These are phyloP conservation scores for Chalciporus sp. DNA, from an alignment of 1,284 basidiomycete genomes.

Conservation along the genomic window DNA sequence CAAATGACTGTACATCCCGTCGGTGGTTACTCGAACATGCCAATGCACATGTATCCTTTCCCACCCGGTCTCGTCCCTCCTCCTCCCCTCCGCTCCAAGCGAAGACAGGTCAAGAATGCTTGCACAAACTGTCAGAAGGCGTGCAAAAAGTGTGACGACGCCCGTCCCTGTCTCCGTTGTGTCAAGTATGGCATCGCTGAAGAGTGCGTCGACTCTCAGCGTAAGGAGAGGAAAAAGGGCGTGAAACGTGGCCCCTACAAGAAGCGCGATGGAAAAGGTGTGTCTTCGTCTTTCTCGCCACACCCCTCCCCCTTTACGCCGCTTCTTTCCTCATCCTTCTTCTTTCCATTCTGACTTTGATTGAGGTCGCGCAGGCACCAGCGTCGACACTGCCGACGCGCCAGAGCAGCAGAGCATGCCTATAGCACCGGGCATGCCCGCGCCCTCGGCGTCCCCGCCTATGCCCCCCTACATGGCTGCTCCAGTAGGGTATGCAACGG, in stretches of 20 bases:
- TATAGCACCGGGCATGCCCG: slow-evolving; percentile 45
- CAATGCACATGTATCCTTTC: slow-evolving; percentile 71
- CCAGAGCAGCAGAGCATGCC: slow-evolving; percentile 45
- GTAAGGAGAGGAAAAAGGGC: slow-evolving; percentile 85
- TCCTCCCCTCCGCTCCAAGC: slow-evolving; percentile 65
- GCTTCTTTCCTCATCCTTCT: slow-evolving; percentile 10
- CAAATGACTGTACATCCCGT: slow-evolving; percentile 54
- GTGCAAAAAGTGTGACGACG: slow-evolving; percentile 90
- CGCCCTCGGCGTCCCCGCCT: slow-evolving; percentile 46
- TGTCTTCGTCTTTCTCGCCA: slow-evolving; percentile 39
- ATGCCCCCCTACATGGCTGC: slow-evolving; percentile 48
- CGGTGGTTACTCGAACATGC: slow-evolving; percentile 51
- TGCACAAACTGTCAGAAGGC: slow-evolving; percentile 89
- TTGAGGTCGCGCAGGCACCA: slow-evolving; percentile 58
- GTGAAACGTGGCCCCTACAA: slow-evolving; percentile 90
- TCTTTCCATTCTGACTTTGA: slow-evolving; percentile 40
- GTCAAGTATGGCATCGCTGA: slow-evolving; percentile 83
- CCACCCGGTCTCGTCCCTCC: slow-evolving; percentile 48
- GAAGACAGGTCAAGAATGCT: slow-evolving; percentile 88
- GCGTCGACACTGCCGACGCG: slow-evolving; percentile 52
- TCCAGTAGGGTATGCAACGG: slow-evolving; percentile 44
- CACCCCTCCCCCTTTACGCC: slow-evolving; percentile 22
- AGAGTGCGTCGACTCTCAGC: slow-evolving; percentile 78
- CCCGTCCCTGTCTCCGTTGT: slow-evolving; percentile 82
- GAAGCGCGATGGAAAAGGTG: slow-evolving; percentile 87